Conservation (phyloP, 257 asterid genomes). For the Lantana camara region DNA sequence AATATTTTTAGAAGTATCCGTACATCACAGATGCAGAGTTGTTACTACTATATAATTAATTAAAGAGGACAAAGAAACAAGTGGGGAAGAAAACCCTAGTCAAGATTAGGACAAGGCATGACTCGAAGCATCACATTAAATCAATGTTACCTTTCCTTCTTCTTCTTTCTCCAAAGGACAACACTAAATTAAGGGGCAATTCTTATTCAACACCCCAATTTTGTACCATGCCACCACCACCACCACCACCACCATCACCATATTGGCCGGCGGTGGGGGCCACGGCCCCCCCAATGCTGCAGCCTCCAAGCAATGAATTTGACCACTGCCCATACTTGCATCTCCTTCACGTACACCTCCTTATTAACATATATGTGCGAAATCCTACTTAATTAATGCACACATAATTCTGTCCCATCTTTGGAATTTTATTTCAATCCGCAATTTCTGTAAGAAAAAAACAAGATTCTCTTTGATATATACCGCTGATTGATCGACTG, state of each 20-base stretch:
- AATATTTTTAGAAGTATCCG: too few relatives aligned
- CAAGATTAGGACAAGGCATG: slow-evolving; percentile 36
- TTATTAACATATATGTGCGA: background rate
- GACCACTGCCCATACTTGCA: slow-evolving; percentile 14
- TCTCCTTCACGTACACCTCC: background rate
- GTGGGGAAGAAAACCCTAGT: slow-evolving; percentile 23
- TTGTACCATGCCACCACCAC: slow-evolving; percentile 27
- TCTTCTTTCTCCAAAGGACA: slow-evolving; percentile 23
- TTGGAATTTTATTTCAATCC: background rate
- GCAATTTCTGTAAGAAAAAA: background rate
- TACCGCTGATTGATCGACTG: background rate
- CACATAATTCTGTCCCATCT: background rate
- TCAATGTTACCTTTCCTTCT: slow-evolving; percentile 29
- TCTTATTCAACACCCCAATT: slow-evolving; percentile 4
- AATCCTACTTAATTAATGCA: background rate
- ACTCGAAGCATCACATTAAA: slow-evolving; percentile 31
- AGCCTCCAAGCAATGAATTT: too few relatives aligned
- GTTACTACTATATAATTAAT: background rate
- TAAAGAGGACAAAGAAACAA: slow-evolving; percentile 19
- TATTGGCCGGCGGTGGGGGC: slow-evolving; percentile 22
- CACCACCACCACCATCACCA: slow-evolving; percentile 6
- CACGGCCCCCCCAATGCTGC: background rate
- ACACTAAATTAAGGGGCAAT: slow-evolving; percentile 18
- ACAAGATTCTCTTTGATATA: too few relatives aligned
- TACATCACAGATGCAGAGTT: too few relatives aligned